Evolutionary conservation across 2,329 filamentous ascomycete species (phyloP), one percentile per base, ranked within the genome.

Genomic region (Alternaria dauci): DNA sequence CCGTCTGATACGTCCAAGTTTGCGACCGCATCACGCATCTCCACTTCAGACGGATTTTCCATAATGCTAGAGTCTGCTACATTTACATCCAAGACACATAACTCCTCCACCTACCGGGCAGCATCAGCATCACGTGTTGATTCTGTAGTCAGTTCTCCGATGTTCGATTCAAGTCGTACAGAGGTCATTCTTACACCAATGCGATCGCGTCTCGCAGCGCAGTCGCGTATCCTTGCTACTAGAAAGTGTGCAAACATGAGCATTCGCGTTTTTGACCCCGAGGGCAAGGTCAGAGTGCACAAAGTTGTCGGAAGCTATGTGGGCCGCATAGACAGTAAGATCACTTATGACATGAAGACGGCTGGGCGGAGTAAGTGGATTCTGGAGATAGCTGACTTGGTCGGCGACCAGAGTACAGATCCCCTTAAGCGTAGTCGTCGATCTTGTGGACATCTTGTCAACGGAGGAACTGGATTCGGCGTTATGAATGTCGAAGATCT

Each of bases 161-260:
- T 57, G 16, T 64, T 62, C 6, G 51, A 59, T 4, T 39, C 12
- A 14, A 59, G 14, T 30, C 62, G 42, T n/a, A 36, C 57, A 2
- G 42, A 42, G 2, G 38, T 70, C 25, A 62, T 69, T 9, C 67
- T 79, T 2, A 70, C 74, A 2, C 70, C 78, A 8, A 83, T 89
- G 1, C 86, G 76, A n/a, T 84, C 89, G 1, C 87, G 90, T 0
- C 80, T 88, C 7, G 85, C 87, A 16, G 91, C 91, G 0, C 90
- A 93, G 73, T 78, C 83, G 0, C 84, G 90, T 1, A 83, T 92
- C 23, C 86, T 91, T 38, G 81, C 83, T 20, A 87, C 88, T 0
- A 81, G 83, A 23, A 78, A 79, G 25, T 70, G 78, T 1, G 87
- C 87, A 1, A 81, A 83, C 16, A 89, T 89, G 71, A 81, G 82